Evolutionary conservation across 1,139 yeast species (phyloP), one percentile per base, ranked within the genome.

Genomic region (Kodamaea ohmeri): DNA sequence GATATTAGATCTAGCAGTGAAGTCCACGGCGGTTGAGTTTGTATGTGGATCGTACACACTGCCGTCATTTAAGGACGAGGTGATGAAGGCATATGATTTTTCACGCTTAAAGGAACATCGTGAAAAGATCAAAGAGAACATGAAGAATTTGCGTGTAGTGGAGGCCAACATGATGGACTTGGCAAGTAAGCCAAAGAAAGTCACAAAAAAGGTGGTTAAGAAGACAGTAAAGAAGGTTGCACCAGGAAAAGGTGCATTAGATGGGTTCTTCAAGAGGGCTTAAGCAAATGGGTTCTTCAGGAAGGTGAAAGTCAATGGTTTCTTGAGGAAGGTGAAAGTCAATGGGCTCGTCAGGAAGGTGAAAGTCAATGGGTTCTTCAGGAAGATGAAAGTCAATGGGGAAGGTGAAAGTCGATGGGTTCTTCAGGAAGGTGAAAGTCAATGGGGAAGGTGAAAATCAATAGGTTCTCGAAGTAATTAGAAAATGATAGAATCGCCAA

Each of bases 241-340:
- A 1, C 67, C 64, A 9, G 79, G 78, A 0, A 73, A 67, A 48
- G 87, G 87, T 2, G 83, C 84, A 1, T 61, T 80, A 24, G 87
- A 80, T 52, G 73, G 77, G 35, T 80, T 80, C 48, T 80, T 80
- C 59, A 74, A 69, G 47, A 61, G 50, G 40, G n/a, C n/a, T n/a
- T n/a, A n/a, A n/a, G n/a, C n/a, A n/a, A n/a, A n/a, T n/a, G n/a
- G n/a, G n/a, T n/a, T n/a, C n/a, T n/a, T n/a, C n/a, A n/a, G n/a
- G n/a, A n/a, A n/a, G n/a, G n/a, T n/a, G n/a, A n/a, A n/a, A n/a
- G n/a, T n/a, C n/a, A n/a, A n/a, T n/a, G n/a, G n/a, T n/a, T n/a
- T n/a, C n/a, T n/a, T n/a, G n/a, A n/a, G n/a, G n/a, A n/a, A n/a
- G 15, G n/a, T n/a, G n/a, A n/a, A n/a, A n/a, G n/a, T n/a, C n/a